These are phyloP conservation scores for Pseudogymnoascus destructans DNA, from an alignment of 2,329 filamentous ascomycete genomes.

Conservation along the genomic window DNA sequence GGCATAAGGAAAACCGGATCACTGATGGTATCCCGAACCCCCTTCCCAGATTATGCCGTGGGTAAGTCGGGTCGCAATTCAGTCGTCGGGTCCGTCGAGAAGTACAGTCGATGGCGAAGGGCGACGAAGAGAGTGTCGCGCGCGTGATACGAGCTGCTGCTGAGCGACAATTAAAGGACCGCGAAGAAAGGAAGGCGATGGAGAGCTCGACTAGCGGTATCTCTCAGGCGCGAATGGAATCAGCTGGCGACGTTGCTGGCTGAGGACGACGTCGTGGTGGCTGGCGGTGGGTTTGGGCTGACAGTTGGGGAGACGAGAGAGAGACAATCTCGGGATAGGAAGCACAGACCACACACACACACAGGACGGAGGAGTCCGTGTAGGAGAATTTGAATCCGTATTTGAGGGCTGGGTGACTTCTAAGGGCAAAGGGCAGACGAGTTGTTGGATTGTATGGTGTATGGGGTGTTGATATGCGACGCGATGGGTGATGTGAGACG, in stretches of 20 bases:
- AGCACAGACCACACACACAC: slow-evolving; percentile 8
- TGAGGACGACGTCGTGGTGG: neutral
- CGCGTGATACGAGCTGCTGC: neutral
- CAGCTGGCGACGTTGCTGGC: neutral
- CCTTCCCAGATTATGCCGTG: slow-evolving; percentile 5
- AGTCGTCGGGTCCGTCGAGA: neutral
- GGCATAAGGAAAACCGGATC: slow-evolving; percentile 39
- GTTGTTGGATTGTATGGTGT: neutral
- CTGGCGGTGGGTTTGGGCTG: slow-evolving; percentile 2
- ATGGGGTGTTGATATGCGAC: neutral
- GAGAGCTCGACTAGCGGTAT: slow-evolving; percentile 7
- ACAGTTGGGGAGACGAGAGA: slow-evolving; percentile 3
- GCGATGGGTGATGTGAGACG: slow-evolving; percentile 1
- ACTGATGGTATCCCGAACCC: neutral
- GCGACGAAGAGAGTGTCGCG: neutral
- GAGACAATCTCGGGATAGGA: slow-evolving; percentile 7
- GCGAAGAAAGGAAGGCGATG: neutral
- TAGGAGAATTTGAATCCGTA: slow-evolving; percentile 4
- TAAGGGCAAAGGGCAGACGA: too few species aligned
- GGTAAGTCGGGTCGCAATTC: neutral
- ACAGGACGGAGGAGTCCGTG: slow-evolving; percentile 1
- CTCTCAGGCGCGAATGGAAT: neutral
- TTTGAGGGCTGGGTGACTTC: neutral
- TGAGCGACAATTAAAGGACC: neutral
- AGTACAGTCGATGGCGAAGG: neutral